A percentile compares a stretch with the other conserved stretches of the same genome.
Evolutionary conservation across 2,329 filamentous ascomycete genomes (phyloP).

Genomic region (Diaporthe batatas): DNA sequence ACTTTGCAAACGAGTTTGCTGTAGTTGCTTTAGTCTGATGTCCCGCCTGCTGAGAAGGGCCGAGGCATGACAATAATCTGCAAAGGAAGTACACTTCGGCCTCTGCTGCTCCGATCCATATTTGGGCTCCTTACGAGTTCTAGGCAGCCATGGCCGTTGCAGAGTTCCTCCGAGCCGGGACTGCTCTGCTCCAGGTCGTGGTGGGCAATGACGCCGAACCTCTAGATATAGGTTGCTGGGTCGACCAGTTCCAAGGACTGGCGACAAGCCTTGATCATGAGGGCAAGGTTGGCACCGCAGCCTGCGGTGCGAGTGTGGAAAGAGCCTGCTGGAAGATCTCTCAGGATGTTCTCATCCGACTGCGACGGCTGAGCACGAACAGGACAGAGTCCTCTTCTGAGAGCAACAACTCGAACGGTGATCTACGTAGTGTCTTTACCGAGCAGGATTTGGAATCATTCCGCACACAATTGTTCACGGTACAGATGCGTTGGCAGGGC

Average conservation of each 20-base stretch:
- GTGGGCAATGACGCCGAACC: background rate
- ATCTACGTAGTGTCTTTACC: conserved; percentile 12
- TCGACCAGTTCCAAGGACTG: background rate
- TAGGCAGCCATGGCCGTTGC: background rate
- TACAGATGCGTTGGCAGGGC: conserved; percentile 20
- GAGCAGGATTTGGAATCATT: conserved; percentile 28
- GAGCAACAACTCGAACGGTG: background rate
- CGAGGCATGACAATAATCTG: background rate
- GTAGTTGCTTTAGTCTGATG: background rate
- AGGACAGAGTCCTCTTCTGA: background rate
- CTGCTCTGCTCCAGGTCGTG: conserved; percentile 12
- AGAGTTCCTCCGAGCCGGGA: conserved; percentile 8
- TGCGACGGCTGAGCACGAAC: background rate
- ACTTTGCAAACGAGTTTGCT: background rate
- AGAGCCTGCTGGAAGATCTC: conserved; percentile 36
- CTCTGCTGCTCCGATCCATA: background rate
- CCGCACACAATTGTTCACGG: conserved; percentile 5
- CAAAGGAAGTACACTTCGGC: background rate
- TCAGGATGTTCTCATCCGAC: conserved; percentile 34
- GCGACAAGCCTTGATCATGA: background rate
- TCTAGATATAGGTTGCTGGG: background rate
- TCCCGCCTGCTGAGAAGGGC: background rate
- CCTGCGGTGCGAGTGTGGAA: background rate
- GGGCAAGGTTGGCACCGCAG: background rate
- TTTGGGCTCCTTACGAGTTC: background rate